Base-by-base conservation (phyloP, 2,329 filamentous ascomycete species). In the Akanthomyces dipterigenus region DNA sequence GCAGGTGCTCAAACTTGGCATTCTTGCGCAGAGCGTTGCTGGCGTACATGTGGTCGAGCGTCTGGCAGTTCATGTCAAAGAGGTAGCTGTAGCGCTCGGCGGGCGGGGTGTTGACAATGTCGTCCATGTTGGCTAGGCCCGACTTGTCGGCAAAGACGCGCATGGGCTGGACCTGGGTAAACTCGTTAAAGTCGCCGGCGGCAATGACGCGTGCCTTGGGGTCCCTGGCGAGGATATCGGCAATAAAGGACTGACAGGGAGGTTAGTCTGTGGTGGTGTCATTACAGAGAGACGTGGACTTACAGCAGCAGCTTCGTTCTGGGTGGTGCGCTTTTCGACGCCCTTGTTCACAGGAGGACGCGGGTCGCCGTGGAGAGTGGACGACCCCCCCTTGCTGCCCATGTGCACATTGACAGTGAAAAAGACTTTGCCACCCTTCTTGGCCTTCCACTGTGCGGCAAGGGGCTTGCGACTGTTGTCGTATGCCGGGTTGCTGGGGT, bases 401-500 rank as follows among this genome's bases (percentile, higher is more conserved):
- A 84, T 85, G 74, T 90, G 88, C 43, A 90, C 85, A 68, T 90
- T 90, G 64, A 91, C 77, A 2, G 88, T 89, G 72, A 88, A 90
- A 73, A 90, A 86, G 0, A 73, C 69, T 64, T 78, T 81, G 62
- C 78, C 75, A 31, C 72, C 73, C 3, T 78, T 79, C 62, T 81
- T 78, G 38, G 84, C 79, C 68, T 82, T 80, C 86, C 87, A 91
- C 62, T 81, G 78, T 4, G 88, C 88, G 0, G 79, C 85, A 0
- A 90, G 75, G 2, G 88, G 88, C 75, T 90, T 90, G 62, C 88
- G 82, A 68, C 81, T 86, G 53, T 75, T 75, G 3, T 73, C 74
- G 82, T 85, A 91, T 1, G 84, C 86, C 5, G 68, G 65, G 69
- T 87, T 86, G 24, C 70, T 64, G 0, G 87, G 87, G 56, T 87